Percentiles rank a stretch among this genome's conserved stretches.
Evolutionary conservation across 371 early-diverging fungal genomes (phyloP).

Genomic region (Chytridiales sp.): DNA sequence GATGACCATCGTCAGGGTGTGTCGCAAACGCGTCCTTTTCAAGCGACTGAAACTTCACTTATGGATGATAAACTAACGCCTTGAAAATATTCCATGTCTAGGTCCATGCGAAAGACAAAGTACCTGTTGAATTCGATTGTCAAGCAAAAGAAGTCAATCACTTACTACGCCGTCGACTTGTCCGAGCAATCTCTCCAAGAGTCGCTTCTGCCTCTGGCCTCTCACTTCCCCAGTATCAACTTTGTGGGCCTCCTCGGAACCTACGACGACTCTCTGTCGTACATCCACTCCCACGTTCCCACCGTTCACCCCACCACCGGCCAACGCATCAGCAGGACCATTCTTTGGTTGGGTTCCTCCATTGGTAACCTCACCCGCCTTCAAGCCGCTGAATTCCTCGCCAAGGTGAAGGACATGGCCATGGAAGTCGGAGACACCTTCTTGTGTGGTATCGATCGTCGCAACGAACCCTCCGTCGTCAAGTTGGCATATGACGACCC

Average conservation of each 20-base stretch:
- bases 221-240: slow-evolving; percentile 58
- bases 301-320: slow-evolving; percentile 36
- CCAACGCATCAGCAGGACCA: slow-evolving; percentile 19
- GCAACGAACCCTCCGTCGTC: slow-evolving; percentile 68
- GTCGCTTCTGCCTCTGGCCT: slow-evolving; percentile 51
- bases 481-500: slow-evolving; percentile 84
- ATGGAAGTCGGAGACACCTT: slow-evolving; percentile 74
- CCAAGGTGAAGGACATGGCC: slow-evolving; percentile 52
- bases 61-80: too few species aligned
- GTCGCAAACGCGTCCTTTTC: too few species aligned
- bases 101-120: slow-evolving; percentile 84
- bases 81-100: slow-evolving; percentile 28
- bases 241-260: slow-evolving; percentile 84
- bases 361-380: slow-evolving; percentile 74
- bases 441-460: slow-evolving; percentile 79
- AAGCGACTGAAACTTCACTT: not conserved
- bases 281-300: slow-evolving; percentile 58
- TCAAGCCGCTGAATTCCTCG: slow-evolving; percentile 59
- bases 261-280: slow-evolving; percentile 77
- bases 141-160: slow-evolving; percentile 57
- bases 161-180: slow-evolving; percentile 92
- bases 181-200: slow-evolving; percentile 74
- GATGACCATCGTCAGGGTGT: too few species aligned
- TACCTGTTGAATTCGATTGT: slow-evolving; percentile 74
- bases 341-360: slow-evolving; percentile 88